phyloP scores from a whole-genome alignment of 345 rosid species.

The Leavenworthia alabamica region DNA sequence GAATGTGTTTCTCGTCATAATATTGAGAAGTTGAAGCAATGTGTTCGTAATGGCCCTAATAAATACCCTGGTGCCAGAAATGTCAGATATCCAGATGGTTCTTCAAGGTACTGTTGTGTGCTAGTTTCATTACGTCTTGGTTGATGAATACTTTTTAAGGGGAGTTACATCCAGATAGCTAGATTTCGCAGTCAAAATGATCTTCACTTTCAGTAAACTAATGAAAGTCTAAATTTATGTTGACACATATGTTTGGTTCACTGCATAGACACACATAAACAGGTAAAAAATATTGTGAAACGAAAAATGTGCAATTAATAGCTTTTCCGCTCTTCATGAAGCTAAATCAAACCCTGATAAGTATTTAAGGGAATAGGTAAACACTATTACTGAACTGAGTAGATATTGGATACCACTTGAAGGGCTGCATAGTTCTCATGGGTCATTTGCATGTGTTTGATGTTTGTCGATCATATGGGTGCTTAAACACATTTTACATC shows the following conservation, averaged over 20 bases:
- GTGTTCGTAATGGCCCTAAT: constrained; percentile 76
- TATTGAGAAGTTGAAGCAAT: constrained; percentile 87
- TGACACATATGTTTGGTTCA: constrained; percentile 8
- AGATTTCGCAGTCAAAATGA: too few relatives aligned
- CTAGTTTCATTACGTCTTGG: constrained; percentile 18
- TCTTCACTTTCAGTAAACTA: too few relatives aligned
- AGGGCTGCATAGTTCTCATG: not conserved
- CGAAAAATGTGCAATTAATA: not conserved
- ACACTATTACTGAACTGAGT: not conserved
- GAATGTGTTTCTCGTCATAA: constrained; percentile 82
- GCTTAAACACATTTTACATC: constrained; percentile 26
- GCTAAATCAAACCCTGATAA: not conserved
- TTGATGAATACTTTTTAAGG: constrained; percentile 5
- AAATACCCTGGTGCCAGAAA: constrained; percentile 92
- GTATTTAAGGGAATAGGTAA: not conserved
- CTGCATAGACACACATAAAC: not conserved
- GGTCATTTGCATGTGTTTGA: constrained; percentile 11
- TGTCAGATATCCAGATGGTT: constrained; percentile 74
- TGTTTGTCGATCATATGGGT: constrained; percentile 16
- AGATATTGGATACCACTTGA: not conserved
- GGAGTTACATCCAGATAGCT: too few relatives aligned
- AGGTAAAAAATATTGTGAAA: not conserved
- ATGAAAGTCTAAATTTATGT: too few relatives aligned
- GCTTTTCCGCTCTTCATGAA: not conserved
- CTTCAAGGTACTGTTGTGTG: constrained; percentile 34